Evolutionary conservation across 75 land plant genomes (phyloP), one percentile per base, ranked within the genome.

Genomic region (Chamaecyparis obtusa): DNA sequence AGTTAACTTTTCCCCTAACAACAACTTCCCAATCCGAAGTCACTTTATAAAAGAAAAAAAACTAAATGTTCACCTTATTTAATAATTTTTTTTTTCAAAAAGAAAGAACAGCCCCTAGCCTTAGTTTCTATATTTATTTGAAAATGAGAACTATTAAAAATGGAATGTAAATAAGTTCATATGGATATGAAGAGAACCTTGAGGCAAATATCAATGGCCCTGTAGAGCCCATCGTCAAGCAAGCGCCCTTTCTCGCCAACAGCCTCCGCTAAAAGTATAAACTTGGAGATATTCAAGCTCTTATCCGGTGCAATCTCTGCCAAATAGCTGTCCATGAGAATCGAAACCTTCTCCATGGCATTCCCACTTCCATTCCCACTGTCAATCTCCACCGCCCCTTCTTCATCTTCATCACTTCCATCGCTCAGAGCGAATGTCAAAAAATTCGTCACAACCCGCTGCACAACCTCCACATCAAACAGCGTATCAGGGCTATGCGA

Each of bases 391-490:
- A 35, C 6, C 21, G 8, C 37, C 43, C 30, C 2, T 6, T 33
- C 13, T 17, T 35, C 21, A 6, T 21, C 82, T 36, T 35, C 82
- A 5, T 79, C 41, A 16, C 0, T 21, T 16, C 6, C 41, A 33
- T 79, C 24, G 7, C 2, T 30, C 2, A 83, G 36, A n/a, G 83
- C 89, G 16, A 84, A 74, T 37, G 86, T 32, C 57, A 88, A 67
- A 33, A 60, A 88, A 9, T 36, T 88, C 2, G 72, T 54, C 35
- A 88, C 88, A 14, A 88, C 75, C 19, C 89, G 21, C 27, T 88
- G 89, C 9, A 88, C 88, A 39, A 86, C 75, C 16, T 88, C 89
- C 46, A 88, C 54, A 72, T 88, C 89, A 69, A 88, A 88, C 2
- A 88, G 46, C 19, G 81, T 37, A 9, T 85, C 88, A 17, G 83